These are phyloP conservation scores for Fragaria ananassa DNA, from an alignment of 306 rosid species.

Conservation along the genomic window DNA sequence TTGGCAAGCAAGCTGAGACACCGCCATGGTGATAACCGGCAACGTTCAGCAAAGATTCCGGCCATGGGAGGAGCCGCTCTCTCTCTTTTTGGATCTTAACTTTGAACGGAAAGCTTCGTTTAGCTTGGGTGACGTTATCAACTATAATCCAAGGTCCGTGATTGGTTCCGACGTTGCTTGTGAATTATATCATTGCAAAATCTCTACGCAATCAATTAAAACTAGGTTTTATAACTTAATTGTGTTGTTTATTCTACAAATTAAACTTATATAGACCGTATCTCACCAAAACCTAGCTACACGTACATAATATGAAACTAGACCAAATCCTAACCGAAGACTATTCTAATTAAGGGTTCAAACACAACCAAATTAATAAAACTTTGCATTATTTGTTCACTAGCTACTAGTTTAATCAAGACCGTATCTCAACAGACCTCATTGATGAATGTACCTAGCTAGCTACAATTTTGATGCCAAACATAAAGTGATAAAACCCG, in stretches of 20 bases:
- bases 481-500: not conserved
- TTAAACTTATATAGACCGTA: not conserved
- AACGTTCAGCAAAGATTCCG: not conserved
- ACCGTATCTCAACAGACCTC: constrained; percentile 3
- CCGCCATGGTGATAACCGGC: too few species aligned
- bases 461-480: not conserved
- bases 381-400: constrained; percentile 2
- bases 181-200: not conserved
- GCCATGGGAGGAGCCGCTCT: not conserved
- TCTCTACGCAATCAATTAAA: not conserved
- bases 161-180: not conserved
- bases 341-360: not conserved
- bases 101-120: not conserved
- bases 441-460: not conserved
- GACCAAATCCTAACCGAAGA: constrained; percentile 15
- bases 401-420: not conserved
- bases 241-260: not conserved
- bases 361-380: not conserved
- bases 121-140: not conserved
- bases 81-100: not conserved
- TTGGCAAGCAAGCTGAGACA: not conserved
- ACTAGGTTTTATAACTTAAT: not conserved
- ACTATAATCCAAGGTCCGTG: not conserved
- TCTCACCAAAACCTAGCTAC: not conserved
- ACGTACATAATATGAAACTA: not conserved